A percentile compares a stretch with the other conserved stretches of the same genome.
Conservation (phyloP, 2,329 filamentous ascomycete species). For the Pyrenophora tritici-repentis region DNA sequence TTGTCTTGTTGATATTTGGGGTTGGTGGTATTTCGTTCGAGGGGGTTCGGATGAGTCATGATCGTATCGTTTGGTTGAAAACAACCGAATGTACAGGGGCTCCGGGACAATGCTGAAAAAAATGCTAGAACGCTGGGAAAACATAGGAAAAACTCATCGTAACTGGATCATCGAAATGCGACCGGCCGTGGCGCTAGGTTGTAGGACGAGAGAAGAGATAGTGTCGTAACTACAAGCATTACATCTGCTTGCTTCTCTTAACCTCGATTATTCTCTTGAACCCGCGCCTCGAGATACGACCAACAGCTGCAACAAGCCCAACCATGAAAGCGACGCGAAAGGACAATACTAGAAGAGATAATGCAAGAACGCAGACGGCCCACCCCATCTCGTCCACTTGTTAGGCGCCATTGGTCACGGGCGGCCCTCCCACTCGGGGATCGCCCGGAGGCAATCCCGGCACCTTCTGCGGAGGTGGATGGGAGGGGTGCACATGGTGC, state of each 20-base stretch:
- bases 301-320: slow-evolving; percentile 12
- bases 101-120: slow-evolving; percentile 11
- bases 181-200: neutral
- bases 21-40: slow-evolving; percentile 2
- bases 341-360: slow-evolving; percentile 35
- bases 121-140: slow-evolving; percentile 13
- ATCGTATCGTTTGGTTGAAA: slow-evolving; percentile 3
- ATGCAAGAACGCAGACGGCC: slow-evolving; percentile 47
- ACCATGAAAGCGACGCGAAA: slow-evolving; percentile 35
- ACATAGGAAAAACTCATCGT: neutral
- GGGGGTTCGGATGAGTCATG: slow-evolving; percentile 1
- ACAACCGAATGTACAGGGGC: slow-evolving; percentile 10
- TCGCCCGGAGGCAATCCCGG: slow-evolving; percentile 32
- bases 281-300: slow-evolving; percentile 9
- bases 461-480: slow-evolving; percentile 28
- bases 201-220: neutral
- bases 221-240: neutral
- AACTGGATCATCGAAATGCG: neutral
- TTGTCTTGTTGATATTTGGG: slow-evolving; percentile 7
- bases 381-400: slow-evolving; percentile 47
- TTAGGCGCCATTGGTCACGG: slow-evolving; percentile 39
- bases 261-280: slow-evolving; percentile 10
- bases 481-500: slow-evolving; percentile 36
- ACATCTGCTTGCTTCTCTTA: slow-evolving; percentile 1
- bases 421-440: slow-evolving; percentile 27